Evolutionary conservation across 2,329 filamentous ascomycete species (phyloP), one percentile per base, ranked within the genome.

Genomic region (Thelonectria blattea): DNA sequence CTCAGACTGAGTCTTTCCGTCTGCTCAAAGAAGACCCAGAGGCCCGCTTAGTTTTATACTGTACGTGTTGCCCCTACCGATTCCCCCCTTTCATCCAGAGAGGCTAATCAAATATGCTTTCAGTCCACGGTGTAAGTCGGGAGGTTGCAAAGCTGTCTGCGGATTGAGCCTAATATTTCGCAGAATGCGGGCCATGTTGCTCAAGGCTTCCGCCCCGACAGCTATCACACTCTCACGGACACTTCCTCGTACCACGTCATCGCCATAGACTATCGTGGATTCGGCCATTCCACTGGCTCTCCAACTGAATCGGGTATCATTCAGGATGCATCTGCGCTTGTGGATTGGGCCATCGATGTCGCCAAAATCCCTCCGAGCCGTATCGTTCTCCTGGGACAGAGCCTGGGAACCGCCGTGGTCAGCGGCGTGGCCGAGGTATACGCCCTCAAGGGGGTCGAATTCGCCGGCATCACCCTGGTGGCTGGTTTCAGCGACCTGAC

Each of bases 201-300:
- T 17, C 91, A 96, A 74, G 88, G 87, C 61, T 85, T 88, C 73
- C 87, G 94, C 15, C 89, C 92, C 2, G 83, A 88, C 32, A 90
- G 88, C 58, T 96, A 96, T 74, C 91, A 93, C 68, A 84, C 88
- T 46, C 80, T 97, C 43, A 87, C 92, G 4, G 85, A 90, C 53
- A 87, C 88, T 3, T 90, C 90, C 2, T 85, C 84, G 0, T 88
- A 93, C 56, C 93, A 97, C 72, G 85, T 97, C 46, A 81, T 97
- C n/a, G 86, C 92, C 41, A 88, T 97, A 69, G 93, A 97, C 79
- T 97, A 97, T 76, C 90, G 93, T 17, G 93, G 93, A 7, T 97
- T 92, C 68, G 93, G 93, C 1, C 83, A 86, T 41, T 95, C 91
- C 9, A 91, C 88, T 0, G 92, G 94, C n/a, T 79, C 77, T 4